Evolutionary conservation across 108 stramenopile species (phyloP).

Genomic region (Cyclotella choctawhatcheeana): DNA sequence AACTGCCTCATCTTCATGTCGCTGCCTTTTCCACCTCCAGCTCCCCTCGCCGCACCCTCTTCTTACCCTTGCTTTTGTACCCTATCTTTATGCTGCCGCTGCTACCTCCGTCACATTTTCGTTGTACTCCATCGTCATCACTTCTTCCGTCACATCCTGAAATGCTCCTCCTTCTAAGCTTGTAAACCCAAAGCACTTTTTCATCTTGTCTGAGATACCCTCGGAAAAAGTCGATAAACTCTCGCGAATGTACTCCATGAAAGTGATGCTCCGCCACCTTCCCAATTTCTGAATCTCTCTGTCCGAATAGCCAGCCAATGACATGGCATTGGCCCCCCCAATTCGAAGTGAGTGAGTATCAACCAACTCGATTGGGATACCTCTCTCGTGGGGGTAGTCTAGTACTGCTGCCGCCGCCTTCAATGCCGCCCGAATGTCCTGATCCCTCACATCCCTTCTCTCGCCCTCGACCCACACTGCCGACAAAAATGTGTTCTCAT

Average conservation of each 20-base stretch:
- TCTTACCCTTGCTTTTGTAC: neutral
- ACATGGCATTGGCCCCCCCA: conserved; percentile 13
- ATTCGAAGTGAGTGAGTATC: conserved; percentile 7
- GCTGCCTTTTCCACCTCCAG: no score
- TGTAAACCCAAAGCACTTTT: neutral
- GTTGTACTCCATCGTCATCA: neutral
- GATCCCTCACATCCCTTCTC: neutral
- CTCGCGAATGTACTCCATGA: conserved; percentile 19
- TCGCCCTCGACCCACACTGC: neutral
- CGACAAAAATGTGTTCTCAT: neutral
- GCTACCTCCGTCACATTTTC: neutral
- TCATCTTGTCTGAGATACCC: conserved; percentile 12
- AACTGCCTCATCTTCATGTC: no score
- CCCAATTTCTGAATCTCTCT: conserved; percentile 21
- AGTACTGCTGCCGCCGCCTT: conserved; percentile 1
- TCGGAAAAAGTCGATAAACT: neutral
- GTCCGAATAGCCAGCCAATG: conserved; percentile 16
- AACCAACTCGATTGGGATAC: conserved; percentile 18
- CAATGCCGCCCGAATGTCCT: neutral
- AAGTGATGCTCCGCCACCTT: conserved; percentile 1
- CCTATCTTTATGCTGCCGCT: neutral
- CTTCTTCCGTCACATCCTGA: neutral
- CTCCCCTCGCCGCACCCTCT: no score
- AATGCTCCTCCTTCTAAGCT: conserved; percentile 9
- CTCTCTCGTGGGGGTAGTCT: conserved; percentile 7